Evolutionary conservation across 108 stramenopile genomes (phyloP).

Genomic region (Nitzschia putrida): DNA sequence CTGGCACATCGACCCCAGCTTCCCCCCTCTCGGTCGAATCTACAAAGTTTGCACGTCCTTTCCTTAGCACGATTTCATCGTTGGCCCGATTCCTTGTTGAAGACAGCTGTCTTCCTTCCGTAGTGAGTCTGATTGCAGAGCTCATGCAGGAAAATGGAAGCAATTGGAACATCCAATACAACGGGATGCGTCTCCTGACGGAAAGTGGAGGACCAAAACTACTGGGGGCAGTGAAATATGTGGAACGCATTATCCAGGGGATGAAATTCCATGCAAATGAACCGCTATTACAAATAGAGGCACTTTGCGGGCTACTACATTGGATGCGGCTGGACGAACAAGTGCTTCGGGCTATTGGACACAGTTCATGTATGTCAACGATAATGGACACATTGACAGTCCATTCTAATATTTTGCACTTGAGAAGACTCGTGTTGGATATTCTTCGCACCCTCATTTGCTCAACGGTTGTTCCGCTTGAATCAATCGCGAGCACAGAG

Average conservation of each 20-base stretch:
- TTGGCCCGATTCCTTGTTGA: conserved; percentile 5
- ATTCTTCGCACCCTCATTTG: conserved; percentile 5
- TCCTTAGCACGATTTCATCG: background rate
- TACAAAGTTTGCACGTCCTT: too few species aligned
- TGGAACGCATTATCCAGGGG: background rate
- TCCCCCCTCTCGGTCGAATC: background rate
- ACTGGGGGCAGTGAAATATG: background rate
- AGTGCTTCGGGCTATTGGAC: background rate
- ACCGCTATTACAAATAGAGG: background rate
- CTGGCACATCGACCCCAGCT: background rate
- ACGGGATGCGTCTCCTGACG: background rate
- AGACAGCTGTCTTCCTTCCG: background rate
- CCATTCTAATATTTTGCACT: background rate
- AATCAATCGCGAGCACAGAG: background rate
- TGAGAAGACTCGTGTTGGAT: conserved; percentile 3
- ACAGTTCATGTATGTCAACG: background rate
- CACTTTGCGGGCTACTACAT: background rate
- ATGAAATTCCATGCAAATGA: background rate
- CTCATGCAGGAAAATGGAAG: background rate
- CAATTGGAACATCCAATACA: conserved; percentile 8
- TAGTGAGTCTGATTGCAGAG: background rate
- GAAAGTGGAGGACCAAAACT: background rate
- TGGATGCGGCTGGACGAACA: conserved; percentile 7
- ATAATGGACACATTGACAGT: conserved; percentile 1
- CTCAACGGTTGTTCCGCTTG: background rate